Evolutionary conservation across 306 rosid species (phyloP), one percentile per base, ranked within the genome.

Genomic region (Trichosanthes cucumerina): DNA sequence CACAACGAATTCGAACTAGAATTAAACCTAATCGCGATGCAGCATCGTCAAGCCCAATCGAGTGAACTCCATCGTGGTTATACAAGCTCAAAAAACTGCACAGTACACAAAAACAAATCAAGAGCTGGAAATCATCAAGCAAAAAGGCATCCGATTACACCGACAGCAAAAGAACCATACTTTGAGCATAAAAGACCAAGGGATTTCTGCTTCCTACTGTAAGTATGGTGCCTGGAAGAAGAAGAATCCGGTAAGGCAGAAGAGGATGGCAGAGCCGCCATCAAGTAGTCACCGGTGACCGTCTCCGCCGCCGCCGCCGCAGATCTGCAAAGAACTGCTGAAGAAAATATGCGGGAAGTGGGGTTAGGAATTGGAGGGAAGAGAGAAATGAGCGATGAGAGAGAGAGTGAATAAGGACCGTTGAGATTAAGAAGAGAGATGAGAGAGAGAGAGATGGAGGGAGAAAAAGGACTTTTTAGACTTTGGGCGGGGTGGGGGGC

Each of bases 31-130:
- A 84, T 78, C 85, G 66, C 5, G 90, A 6, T 43, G 99, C 97
- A 2, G 99, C 99, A 78, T 96, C 97, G 19, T 96, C 99, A n/a
- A 96, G 93, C 13, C 99, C 97, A 1, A 96, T 81, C 7, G 86
- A 83, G 36, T 87, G 92, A 2, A 90, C 82, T 0, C 80, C 85
- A 13, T 91, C 93, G 23, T 91, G 87, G 65, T 96, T 86, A 71
- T 96, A 96, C 85, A 96, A 75, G 85, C 88, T 81, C 81, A 96
- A 52, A 81, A 96, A 96, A 85, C 95, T 90, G 70, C 68, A 65
- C 4, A 52, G 18, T 2, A 53, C 33, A 18, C 3, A 39, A 21
- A 50, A 77, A 4, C 4, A 43, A 72, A 58, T 0, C 28, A 0
- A 59, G 5, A 33, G 0, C 24, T 44, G 4, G 3, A 39, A 34